Percentiles rank a stretch among this genome's conserved stretches.
phyloP scores from a whole-genome alignment of 306 rosid genomes.

The Cucumis cinereus region DNA sequence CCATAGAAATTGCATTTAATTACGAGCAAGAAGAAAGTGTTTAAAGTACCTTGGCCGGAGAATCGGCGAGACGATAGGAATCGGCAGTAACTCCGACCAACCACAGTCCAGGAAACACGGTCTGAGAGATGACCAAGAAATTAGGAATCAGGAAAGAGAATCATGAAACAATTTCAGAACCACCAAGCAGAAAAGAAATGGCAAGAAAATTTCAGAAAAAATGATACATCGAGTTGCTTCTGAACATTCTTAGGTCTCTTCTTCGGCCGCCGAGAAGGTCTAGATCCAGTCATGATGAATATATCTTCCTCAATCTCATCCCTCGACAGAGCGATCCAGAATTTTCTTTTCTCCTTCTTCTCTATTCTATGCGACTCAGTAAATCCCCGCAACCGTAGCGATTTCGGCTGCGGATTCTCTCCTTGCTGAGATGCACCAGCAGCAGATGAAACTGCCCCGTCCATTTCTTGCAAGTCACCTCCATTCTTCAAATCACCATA shows the following conservation, averaged over 20 bases:
- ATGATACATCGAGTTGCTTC: constrained; percentile 75
- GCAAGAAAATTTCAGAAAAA: neutral
- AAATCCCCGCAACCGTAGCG: constrained; percentile 63
- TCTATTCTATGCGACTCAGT: constrained; percentile 36
- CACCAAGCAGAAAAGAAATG: neutral
- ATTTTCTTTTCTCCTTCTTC: constrained; percentile 74
- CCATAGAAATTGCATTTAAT: neutral
- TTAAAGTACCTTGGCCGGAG: constrained; percentile 51
- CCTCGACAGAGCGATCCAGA: constrained; percentile 87
- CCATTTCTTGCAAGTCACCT: constrained; percentile 39
- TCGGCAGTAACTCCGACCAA: constrained; percentile 69
- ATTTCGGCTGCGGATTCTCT: constrained; percentile 49
- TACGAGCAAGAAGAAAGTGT: neutral
- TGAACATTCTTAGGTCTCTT: constrained; percentile 82
- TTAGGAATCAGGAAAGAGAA: neutral
- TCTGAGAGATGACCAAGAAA: constrained; percentile 24
- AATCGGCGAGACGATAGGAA: constrained; percentile 41
- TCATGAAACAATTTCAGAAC: neutral
- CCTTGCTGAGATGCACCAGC: constrained; percentile 14
- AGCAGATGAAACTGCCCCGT: constrained; percentile 4
- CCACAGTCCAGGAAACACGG: constrained; percentile 84
- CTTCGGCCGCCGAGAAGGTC: constrained; percentile 75
- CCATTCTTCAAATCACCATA: constrained; percentile 25
- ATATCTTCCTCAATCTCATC: constrained; percentile 96
- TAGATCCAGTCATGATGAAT: constrained; percentile 79